Conservation (phyloP, 2,329 filamentous ascomycete species). For the Onygenales sp. region DNA sequence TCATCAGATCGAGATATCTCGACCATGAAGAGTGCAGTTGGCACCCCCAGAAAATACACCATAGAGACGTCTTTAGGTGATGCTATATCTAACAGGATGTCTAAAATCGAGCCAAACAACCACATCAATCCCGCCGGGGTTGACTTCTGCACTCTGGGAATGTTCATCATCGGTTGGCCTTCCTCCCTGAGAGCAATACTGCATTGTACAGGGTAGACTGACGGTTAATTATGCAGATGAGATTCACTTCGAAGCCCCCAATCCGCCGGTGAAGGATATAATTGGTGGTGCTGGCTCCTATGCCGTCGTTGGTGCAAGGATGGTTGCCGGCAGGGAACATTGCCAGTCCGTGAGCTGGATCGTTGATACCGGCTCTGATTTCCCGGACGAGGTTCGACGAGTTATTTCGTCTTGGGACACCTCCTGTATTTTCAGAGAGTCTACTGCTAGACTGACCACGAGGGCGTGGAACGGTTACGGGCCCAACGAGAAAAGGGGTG, state of each 20-base stretch:
- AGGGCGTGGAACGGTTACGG: conserved; percentile 89
- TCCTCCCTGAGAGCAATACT: neutral
- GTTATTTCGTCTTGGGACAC: conserved; percentile 69
- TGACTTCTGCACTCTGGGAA: conserved; percentile 52
- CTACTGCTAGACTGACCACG: conserved; percentile 64
- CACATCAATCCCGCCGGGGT: conserved; percentile 16
- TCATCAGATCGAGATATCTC: too few species aligned
- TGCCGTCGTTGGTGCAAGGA: conserved; percentile 75
- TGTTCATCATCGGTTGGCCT: conserved; percentile 52
- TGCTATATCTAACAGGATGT: neutral
- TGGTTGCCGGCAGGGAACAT: conserved; percentile 63
- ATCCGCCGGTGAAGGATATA: conserved; percentile 59
- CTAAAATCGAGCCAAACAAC: neutral
- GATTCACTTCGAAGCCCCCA: conserved; percentile 71
- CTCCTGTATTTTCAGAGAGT: conserved; percentile 57
- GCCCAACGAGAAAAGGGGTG: conserved; percentile 53
- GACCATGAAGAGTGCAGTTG: too few species aligned
- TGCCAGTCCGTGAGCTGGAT: conserved; percentile 76
- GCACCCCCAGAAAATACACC: neutral
- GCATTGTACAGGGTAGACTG: neutral
- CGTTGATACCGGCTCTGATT: conserved; percentile 81
- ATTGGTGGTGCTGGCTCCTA: conserved; percentile 86
- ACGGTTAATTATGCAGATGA: conserved; percentile 54
- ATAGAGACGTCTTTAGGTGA: neutral
- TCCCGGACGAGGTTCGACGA: conserved; percentile 56